Base-by-base conservation (phyloP, 805 yeast genomes). In the Blastobotrys mokoenaii region DNA sequence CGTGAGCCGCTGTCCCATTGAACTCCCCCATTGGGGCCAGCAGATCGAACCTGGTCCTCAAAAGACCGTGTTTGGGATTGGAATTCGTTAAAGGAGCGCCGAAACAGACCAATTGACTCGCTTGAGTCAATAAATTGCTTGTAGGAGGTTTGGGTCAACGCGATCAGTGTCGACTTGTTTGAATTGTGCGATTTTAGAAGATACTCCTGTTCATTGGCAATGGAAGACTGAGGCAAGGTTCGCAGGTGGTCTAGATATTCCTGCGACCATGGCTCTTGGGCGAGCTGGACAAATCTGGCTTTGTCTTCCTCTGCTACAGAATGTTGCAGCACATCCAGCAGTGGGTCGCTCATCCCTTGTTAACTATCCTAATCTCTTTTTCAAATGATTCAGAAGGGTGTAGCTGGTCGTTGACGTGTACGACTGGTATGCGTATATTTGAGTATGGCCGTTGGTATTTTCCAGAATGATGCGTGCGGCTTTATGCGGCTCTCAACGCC, bases 191-290 rank as follows among this genome's bases (percentile, higher is more conserved):
- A 41, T 5, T 55, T 39, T 27, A 42, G 45, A 17, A 59, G 46
- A 32, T 48, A 46, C 17, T 44, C 46, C 32, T 51, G 14, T 40
- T 59, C 63, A 3, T 40, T 31, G 3, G 42, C 38, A n/a, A 59
- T 49, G 11, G 54, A 31, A 6, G 46, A 29, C 31, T 45, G 49
- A 2, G 54, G 46, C 5, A 59, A 51, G 7, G 49, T 41, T 20
- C 63, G 48, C 11, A 59, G 44, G 37, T 54, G 60, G 20, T 48
- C 53, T 29, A 59, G 38, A 39, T 57, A 59, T 14, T 47, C 52
- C 27, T 14, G 27, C 4, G 27, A 22, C 22, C 33, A 31, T 32
- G 16, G 16, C 6, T 14, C 25, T 15, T n/a, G 35, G 17, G 29
- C 43, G 43, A 17, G 38, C 44, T 10, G 22, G 27, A 4, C 8